Evolutionary conservation across 192 early-diverging fungal genomes (phyloP), one percentile per base, ranked within the genome.

Genomic region (Podila minutissima): DNA sequence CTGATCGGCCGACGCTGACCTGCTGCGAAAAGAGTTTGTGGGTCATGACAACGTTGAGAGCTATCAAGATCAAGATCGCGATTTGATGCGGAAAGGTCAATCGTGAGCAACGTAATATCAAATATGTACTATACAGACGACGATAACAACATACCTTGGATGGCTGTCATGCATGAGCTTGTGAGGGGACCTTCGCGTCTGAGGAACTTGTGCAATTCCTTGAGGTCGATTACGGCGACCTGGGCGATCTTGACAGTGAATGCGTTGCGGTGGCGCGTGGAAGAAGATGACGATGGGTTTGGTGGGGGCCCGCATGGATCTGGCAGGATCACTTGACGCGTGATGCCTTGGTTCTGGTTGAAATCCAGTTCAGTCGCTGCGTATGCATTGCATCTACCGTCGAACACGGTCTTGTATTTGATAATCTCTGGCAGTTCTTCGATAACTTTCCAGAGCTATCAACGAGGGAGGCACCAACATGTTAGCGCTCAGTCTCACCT

Each of bases 31-130:
- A 74, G 19, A 76, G 73, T 49, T 75, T 79, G 29, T 79, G 79
- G 5, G 74, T 70, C 64, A 85, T 69, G 4, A 71, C 69, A 51
- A 76, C 67, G 60, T 85, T 85, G 66, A 85, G 58, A 2, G 71
- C 81, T 81, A 24, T 59, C n/a, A 51, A 59, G 7, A 20, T 32
- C 5, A 24, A 38, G 62, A 5, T 32, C 5, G 29, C 3, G 28
- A 57, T 20, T 38, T 20, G 5, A 19, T 20, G 19, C 15, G 33
- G 33, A 2, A 61, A 49, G 17, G 6, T 24, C n/a, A n/a, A 35
- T 19, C 5, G 10, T 59, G 15, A 51, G 15, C 10, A 37, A 22
- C 57, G 9, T 11, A 24, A 31, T 13, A 24, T 19, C 20, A 60
- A 46, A 57, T 9, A n/a, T 19, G 4, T n/a, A 55, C 1, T 8